Conservation (phyloP, 129 eudicot species). For the Escallonia herrerae region DNA sequence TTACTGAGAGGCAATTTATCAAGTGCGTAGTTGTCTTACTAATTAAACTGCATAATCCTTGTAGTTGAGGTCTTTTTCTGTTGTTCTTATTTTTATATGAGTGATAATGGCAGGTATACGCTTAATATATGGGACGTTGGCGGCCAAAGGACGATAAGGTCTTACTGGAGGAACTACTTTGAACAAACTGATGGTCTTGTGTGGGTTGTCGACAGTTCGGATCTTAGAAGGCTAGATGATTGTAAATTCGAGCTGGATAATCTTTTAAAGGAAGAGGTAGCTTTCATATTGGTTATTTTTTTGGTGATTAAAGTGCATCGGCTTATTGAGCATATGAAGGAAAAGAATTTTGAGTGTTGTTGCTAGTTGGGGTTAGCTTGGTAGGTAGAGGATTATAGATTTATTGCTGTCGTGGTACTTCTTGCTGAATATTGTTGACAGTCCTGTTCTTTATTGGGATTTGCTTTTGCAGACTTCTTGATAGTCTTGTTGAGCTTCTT, state of each 20-base stretch:
- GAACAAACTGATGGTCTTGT: conserved; percentile 98
- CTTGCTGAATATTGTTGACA: too few relatives aligned
- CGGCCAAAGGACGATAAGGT: conserved; percentile 87
- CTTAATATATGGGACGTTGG: conserved; percentile 99
- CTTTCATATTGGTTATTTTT: neutral
- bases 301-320: neutral
- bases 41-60: neutral
- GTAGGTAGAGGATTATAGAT: neutral
- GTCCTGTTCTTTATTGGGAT: too few relatives aligned
- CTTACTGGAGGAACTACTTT: conserved; percentile 98
- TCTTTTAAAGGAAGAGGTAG: conserved; percentile 93
- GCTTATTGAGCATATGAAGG: neutral
- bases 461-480: too few relatives aligned
- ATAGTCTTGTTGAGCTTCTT: too few relatives aligned
- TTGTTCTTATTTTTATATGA: neutral
- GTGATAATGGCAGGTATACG: conserved; percentile 52
- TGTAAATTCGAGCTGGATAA: conserved; percentile 84
- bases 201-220: conserved; percentile 98
- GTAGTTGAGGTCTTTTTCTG: neutral
- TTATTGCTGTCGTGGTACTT: too few relatives aligned
- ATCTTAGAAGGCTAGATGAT: conserved; percentile 81
- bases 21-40: neutral
- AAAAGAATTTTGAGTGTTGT: neutral
- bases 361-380: neutral
- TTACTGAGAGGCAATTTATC: neutral